Base-by-base conservation (phyloP, 2,329 filamentous ascomycete genomes). In the Beauveria varroae region DNA sequence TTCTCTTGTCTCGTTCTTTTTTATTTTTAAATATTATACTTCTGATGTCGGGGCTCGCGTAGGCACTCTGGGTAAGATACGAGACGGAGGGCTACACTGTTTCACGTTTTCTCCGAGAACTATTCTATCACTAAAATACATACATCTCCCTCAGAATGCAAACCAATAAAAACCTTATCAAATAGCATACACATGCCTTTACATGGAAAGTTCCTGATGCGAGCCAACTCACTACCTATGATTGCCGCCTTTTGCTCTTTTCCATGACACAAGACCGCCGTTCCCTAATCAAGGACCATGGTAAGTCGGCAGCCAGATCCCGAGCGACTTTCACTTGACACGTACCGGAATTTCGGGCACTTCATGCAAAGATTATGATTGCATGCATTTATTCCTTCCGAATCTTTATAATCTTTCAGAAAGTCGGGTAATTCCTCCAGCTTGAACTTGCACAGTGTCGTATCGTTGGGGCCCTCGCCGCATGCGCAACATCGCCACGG, bases 401-500 rank as follows among this genome's bases (percentile, higher is more conserved):
- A 30, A 1, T 51, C 47, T 16, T 51, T 18, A 43, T 18, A 51
- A 4, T 51, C 37, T 30, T 44, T 51, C 18, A 58, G 18, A 10
- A 51, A 40, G 4, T 51, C 46, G 14, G 46, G 46, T 43, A 41
- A 3, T 2, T 51, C 12, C 24, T 51, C 44, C 3, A 47, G 10
- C 24, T 41, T 43, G 24, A 20, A 51, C 34, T 51, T 51, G 46
- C 56, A 58, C 10, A 51, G 24, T 12, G 46, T 50, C 37, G 34
- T 51, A 5, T 58, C 47, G 22, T 58, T 58, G 1, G 56, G 56
- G 5, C 56, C 56, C 22, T 18, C 34, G 56, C 44, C 56, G 46
- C 56, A 58, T 7, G 7, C 37, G 34, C 56, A 58, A 43, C 56
- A 58, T 22, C 56, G 46, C 56, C 56, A 58, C 1, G 56, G 56